phyloP scores from a whole-genome alignment of 2,329 filamentous ascomycete species.

The Eutypa lata region DNA sequence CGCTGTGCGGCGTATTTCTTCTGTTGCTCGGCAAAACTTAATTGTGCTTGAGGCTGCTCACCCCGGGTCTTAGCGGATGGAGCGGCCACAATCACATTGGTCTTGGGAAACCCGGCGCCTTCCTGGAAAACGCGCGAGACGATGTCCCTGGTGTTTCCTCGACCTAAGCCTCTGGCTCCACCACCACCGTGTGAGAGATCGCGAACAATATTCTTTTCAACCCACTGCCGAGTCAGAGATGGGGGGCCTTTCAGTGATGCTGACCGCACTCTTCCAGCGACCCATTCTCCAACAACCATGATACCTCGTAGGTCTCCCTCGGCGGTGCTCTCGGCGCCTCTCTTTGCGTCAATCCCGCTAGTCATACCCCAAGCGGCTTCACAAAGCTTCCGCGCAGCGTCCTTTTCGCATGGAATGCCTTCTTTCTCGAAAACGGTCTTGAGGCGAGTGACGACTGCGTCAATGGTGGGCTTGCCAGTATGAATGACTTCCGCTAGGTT shows the following conservation, averaged over 20 bases:
- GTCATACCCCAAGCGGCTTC: conserved; percentile 80
- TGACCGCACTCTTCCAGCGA: conserved; percentile 66
- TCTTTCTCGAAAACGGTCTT: conserved; percentile 86
- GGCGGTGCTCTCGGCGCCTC: conserved; percentile 64
- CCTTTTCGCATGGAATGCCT: conserved; percentile 81
- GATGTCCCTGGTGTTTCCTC: conserved; percentile 71
- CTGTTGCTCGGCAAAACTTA: conserved; percentile 69
- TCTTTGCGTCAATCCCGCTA: conserved; percentile 65
- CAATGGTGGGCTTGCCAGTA: conserved; percentile 82
- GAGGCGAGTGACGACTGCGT: conserved; percentile 78
- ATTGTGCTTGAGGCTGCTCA: conserved; percentile 55
- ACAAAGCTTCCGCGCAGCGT: conserved; percentile 81
- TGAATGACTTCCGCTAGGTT: conserved; percentile 85
- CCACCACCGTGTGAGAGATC: conserved; percentile 69
- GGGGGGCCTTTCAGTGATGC: conserved; percentile 37
- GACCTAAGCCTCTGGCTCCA: conserved; percentile 66
- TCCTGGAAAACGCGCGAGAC: conserved; percentile 76
- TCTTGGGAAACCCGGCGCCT: conserved; percentile 72
- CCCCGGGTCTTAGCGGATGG: conserved; percentile 43
- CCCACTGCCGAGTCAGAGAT: conserved; percentile 69
- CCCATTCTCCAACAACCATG: conserved; percentile 87
- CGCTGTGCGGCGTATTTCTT: conserved; percentile 72
- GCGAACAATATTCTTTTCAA: conserved; percentile 67
- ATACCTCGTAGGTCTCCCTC: conserved; percentile 75
- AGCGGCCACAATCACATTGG: conserved; percentile 37